phyloP scores from a whole-genome alignment of 192 early-diverging fungal species.

The Oehlia diaphana region DNA sequence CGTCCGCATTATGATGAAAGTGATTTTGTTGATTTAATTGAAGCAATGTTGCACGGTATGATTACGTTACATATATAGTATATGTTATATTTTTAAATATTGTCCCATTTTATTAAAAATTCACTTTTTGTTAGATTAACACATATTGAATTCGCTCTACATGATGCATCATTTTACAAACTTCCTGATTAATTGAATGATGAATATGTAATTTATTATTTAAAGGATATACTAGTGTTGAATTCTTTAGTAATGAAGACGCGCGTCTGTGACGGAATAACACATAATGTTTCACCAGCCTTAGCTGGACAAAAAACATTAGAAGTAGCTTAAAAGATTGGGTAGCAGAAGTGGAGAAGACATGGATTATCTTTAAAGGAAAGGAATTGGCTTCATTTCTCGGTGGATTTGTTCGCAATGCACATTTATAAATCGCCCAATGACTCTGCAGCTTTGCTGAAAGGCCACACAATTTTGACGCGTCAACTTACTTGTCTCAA shows the following conservation, averaged over 20 bases:
- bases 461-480: constrained; percentile 19
- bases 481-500: not conserved
- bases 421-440: constrained; percentile 53
- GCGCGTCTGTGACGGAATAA: constrained; percentile 47
- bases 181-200: constrained; percentile 52
- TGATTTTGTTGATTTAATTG: constrained; percentile 62
- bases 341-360: constrained; percentile 31
- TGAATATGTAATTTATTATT: constrained; percentile 56
- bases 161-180: constrained; percentile 65
- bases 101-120: no score
- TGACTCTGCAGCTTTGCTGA: constrained; percentile 40
- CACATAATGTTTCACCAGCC: constrained; percentile 39
- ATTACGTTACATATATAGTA: no score
- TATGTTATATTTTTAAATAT: no score
- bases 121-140: constrained; percentile 32
- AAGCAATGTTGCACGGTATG: constrained; percentile 73
- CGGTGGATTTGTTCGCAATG: constrained; percentile 56
- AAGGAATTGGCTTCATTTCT: constrained; percentile 56
- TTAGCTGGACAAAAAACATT: constrained; percentile 44
- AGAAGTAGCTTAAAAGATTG: constrained; percentile 54
- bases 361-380: constrained; percentile 43
- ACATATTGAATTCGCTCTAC: constrained; percentile 52
- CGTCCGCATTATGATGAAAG: constrained; percentile 52
- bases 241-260: constrained; percentile 51
- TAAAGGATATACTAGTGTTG: constrained; percentile 50